A percentile compares a stretch with the other conserved stretches of the same genome.
Conservation (phyloP, 768 basidiomycete genomes). For the Gautieria morchelliformis region DNA sequence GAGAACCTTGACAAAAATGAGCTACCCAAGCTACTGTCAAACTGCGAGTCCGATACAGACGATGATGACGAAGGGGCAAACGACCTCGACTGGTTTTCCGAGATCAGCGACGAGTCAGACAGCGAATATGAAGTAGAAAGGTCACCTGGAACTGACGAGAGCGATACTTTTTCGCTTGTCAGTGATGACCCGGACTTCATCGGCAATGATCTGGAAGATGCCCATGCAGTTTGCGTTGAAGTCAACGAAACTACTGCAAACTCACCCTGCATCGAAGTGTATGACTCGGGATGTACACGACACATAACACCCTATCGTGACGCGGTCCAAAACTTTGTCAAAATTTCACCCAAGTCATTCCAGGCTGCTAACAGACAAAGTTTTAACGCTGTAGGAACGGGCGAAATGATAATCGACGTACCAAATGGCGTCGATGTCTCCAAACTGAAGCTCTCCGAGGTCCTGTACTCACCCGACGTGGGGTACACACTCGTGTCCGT, state of each 20-base stretch:
- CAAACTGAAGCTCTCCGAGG: too few species aligned
- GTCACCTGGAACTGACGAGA: too few species aligned
- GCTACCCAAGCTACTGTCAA: too few species aligned
- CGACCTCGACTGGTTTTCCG: too few species aligned
- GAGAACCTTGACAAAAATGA: too few species aligned
- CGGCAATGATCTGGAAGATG: neutral
- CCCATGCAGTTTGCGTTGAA: neutral
- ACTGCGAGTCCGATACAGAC: too few species aligned
- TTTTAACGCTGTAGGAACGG: constrained; percentile 23
- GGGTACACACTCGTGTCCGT: too few species aligned
- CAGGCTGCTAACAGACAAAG: neutral
- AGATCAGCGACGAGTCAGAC: too few species aligned
- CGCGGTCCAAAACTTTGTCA: neutral
- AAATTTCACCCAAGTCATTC: neutral
- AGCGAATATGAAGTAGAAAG: too few species aligned
- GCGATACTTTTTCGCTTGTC: too few species aligned
- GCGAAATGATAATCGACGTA: constrained; percentile 24
- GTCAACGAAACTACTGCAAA: neutral
- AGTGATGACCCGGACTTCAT: constrained; percentile 2
- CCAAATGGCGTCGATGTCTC: constrained; percentile 23
- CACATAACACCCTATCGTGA: constrained; percentile 5
- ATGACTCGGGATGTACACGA: neutral
- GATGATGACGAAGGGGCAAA: too few species aligned
- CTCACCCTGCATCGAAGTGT: neutral
- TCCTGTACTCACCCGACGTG: too few species aligned